phyloP scores from a whole-genome alignment of 768 basidiomycete species.

The Mycena leptocephala region DNA sequence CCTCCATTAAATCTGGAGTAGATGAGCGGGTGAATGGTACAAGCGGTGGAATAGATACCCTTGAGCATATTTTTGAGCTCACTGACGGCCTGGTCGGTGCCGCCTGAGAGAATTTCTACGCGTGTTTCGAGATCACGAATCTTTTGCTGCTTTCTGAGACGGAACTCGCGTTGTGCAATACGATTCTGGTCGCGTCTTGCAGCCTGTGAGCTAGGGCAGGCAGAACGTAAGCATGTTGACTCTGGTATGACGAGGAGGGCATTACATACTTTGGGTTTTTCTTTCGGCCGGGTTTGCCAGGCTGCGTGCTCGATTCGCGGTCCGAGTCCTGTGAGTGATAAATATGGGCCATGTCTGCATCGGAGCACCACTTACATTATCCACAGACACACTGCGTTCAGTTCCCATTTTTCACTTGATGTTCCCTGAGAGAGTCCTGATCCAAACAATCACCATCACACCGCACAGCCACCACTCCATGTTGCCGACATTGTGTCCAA shows the following conservation, averaged over 20 bases:
- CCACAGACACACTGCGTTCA: slow-evolving; percentile 79
- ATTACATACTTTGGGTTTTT: slow-evolving; percentile 88
- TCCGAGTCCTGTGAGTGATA: slow-evolving; percentile 80
- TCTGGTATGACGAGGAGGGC: slow-evolving; percentile 20
- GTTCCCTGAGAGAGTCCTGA: slow-evolving; percentile 14
- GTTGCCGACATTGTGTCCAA: too few relatives aligned
- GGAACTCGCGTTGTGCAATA: slow-evolving; percentile 95
- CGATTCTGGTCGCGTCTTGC: slow-evolving; percentile 92
- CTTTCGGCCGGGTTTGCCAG: slow-evolving; percentile 85
- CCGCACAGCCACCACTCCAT: background rate
- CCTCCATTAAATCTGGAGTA: slow-evolving; percentile 84
- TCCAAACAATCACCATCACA: background rate
- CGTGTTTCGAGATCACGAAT: slow-evolving; percentile 96
- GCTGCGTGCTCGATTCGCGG: slow-evolving; percentile 51
- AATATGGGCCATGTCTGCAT: slow-evolving; percentile 7
- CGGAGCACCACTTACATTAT: slow-evolving; percentile 61
- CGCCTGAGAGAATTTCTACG: slow-evolving; percentile 95
- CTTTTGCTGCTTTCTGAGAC: slow-evolving; percentile 93
- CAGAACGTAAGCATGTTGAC: slow-evolving; percentile 32
- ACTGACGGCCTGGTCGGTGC: slow-evolving; percentile 89
- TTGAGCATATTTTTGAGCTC: slow-evolving; percentile 89
- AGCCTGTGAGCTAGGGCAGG: slow-evolving; percentile 80
- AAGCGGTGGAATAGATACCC: slow-evolving; percentile 57
- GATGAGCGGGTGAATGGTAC: slow-evolving; percentile 6
- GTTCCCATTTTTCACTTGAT: slow-evolving; percentile 42